Conservation (phyloP, 2,329 filamentous ascomycete genomes). For the Talaromyces pinophilus region DNA sequence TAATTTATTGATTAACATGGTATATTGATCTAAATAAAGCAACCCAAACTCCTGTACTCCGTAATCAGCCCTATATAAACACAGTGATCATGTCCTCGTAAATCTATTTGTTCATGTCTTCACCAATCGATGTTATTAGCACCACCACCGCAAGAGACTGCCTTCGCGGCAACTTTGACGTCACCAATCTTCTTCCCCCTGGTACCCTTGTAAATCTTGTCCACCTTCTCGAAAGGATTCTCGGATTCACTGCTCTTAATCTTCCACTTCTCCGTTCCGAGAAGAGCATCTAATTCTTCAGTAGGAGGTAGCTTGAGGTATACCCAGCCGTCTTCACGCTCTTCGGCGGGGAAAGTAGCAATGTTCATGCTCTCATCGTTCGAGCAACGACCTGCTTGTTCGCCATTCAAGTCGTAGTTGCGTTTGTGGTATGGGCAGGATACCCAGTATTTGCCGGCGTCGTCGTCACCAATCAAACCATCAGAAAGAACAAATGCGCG, state of each 20-base stretch:
- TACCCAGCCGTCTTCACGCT: slow-evolving; percentile 72
- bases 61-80: neutral
- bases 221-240: slow-evolving; percentile 58
- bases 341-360: slow-evolving; percentile 77
- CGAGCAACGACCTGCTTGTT: slow-evolving; percentile 67
- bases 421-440: slow-evolving; percentile 88
- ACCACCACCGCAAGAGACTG: slow-evolving; percentile 22
- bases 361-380: slow-evolving; percentile 77
- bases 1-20: neutral
- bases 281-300: slow-evolving; percentile 73
- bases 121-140: slow-evolving; percentile 39
- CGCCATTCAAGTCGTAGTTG: slow-evolving; percentile 74
- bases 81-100: neutral
- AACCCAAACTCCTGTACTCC: neutral
- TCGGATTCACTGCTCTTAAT: slow-evolving; percentile 69
- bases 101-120: neutral
- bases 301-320: slow-evolving; percentile 79
- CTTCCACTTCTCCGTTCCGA: slow-evolving; percentile 78
- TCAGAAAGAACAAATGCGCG: slow-evolving; percentile 87
- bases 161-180: slow-evolving; percentile 24
- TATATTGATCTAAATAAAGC: neutral
- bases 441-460: slow-evolving; percentile 71
- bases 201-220: slow-evolving; percentile 57
- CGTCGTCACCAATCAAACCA: slow-evolving; percentile 69
- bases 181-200: slow-evolving; percentile 54